These are phyloP conservation scores for Podila horticola DNA, from an alignment of 192 early-diverging fungal species.

Conservation along the genomic window DNA sequence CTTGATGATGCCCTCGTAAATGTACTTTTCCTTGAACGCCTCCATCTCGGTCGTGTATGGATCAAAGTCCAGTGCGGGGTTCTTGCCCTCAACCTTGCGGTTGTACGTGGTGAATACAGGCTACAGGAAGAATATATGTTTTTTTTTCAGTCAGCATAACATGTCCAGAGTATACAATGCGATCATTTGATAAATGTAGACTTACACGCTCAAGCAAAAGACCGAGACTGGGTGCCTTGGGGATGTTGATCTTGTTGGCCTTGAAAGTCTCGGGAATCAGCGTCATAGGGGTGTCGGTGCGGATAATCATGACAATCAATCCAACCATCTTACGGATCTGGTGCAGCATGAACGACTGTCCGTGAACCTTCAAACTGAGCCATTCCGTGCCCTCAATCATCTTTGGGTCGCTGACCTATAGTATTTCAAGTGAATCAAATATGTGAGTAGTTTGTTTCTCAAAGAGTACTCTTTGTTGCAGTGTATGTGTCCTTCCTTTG, in stretches of 20 bases:
- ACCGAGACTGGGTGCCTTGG: conserved; percentile 94
- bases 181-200: not conserved
- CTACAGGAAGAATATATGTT: conserved; percentile 5
- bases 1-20: conserved; percentile 82
- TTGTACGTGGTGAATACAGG: conserved; percentile 79
- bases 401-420: conserved; percentile 70
- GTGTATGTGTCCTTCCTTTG: not conserved
- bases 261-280: conserved; percentile 77
- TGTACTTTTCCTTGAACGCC: conserved; percentile 88
- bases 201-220: conserved; percentile 83
- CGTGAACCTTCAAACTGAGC: conserved; percentile 92
- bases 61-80: conserved; percentile 65
- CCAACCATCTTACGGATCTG: conserved; percentile 99
- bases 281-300: conserved; percentile 72
- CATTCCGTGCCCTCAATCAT: conserved; percentile 82
- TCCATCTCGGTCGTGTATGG: conserved; percentile 76
- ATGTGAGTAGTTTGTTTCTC: not conserved
- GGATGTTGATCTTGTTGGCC: conserved; percentile 86
- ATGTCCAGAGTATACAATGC: not conserved
- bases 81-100: conserved; percentile 50
- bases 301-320: conserved; percentile 83
- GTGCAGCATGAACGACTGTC: conserved; percentile 99
- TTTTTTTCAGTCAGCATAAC: not conserved
- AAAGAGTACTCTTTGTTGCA: too few relatives aligned
- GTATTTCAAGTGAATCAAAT: not conserved